Evolutionary conservation across 495 filamentous ascomycete species (phyloP).

Genomic region (Haplographium delicatum): DNA sequence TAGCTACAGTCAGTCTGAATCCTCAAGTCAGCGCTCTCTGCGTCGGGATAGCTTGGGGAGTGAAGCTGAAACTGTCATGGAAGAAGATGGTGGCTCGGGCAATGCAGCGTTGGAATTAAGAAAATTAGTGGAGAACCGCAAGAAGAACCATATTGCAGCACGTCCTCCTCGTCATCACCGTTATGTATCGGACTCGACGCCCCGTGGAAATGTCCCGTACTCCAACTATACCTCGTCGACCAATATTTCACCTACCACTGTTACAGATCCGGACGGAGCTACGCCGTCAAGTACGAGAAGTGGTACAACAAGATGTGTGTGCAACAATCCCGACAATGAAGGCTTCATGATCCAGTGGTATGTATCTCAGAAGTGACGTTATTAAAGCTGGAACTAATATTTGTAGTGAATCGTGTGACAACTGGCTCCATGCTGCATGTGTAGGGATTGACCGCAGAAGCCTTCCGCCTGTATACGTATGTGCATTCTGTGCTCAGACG

Average conservation of each 20-base stretch:
- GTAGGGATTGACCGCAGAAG: slow-evolving; percentile 61
- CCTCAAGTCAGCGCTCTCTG: slow-evolving; percentile 20
- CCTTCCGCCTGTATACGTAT: slow-evolving; percentile 72
- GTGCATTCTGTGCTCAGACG: slow-evolving; percentile 72
- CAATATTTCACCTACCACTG: slow-evolving; percentile 56
- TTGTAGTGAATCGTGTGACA: slow-evolving; percentile 73
- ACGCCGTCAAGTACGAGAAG: slow-evolving; percentile 59
- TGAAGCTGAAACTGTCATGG: slow-evolving; percentile 53
- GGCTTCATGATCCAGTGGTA: slow-evolving; percentile 85
- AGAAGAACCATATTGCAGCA: slow-evolving; percentile 33
- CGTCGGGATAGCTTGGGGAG: slow-evolving; percentile 36
- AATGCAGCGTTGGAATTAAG: slow-evolving; percentile 61
- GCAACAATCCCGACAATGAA: slow-evolving; percentile 59
- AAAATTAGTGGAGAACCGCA: slow-evolving; percentile 64
- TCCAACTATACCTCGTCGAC: slow-evolving; percentile 21
- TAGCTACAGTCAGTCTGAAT: slow-evolving; percentile 23
- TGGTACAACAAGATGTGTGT: slow-evolving; percentile 66
- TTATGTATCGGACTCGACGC: slow-evolving; percentile 4
- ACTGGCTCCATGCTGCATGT: slow-evolving; percentile 79
- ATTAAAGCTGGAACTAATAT: slow-evolving; percentile 7
- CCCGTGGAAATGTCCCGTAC: slow-evolving; percentile 15
- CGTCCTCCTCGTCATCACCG: slow-evolving; percentile 15
- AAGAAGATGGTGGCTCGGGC: slow-evolving; percentile 36
- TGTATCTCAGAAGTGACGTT: slow-evolving; percentile 17
- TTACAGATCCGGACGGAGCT: slow-evolving; percentile 59